Base-by-base conservation (phyloP, 2,329 filamentous ascomycete genomes). In the Cryoendolithus antarcticus region DNA sequence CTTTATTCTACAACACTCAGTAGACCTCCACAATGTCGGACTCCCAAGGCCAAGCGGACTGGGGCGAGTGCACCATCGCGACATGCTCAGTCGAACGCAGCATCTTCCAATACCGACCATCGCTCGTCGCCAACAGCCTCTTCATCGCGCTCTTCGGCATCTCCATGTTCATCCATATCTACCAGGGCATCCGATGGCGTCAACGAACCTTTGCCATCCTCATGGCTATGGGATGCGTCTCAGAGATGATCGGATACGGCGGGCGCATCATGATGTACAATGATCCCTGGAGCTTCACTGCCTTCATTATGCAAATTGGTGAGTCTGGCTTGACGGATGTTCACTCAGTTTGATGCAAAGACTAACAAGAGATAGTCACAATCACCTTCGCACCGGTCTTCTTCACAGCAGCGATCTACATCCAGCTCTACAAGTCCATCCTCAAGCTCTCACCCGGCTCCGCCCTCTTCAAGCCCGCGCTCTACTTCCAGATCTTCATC, bases 361-460 rank as follows among this genome's bases (percentile, higher is more conserved):
- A 15, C 41, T 38, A 44, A 33, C 19, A 74, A 80, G 53, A 70
- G 77, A 30, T 67, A 72, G 44, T 46, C 51, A 74, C 70, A 46
- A 63, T 83, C 41, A 81, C 77, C 3, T 69, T 81, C 42, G 77
- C 65, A 0, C 77, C 79, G 0, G 76, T 76, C 1, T 81, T 80
- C 52, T 64, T 80, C 54, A 70, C 74, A 6, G 77, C 74, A 1
- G 73, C 68, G 1, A 69, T 82, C 31, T 82, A 82, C 51, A 61
- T 82, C 37, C 77, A 73, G 44, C 61, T 81, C 7, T 57, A 58
- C 3, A 57, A 58, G 24, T 37, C 44, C 37, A 44, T 46, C 40
- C 32, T 40, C 33, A 37, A 42, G n/a, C 35, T 50, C 28, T 47
- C 44, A 8, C 41, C 45, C 7, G 29, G 38, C 11, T 40, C 38